These are phyloP conservation scores for Globisporangium acanthophoron DNA, from an alignment of 352 stramenopile genomes.

Conservation along the genomic window DNA sequence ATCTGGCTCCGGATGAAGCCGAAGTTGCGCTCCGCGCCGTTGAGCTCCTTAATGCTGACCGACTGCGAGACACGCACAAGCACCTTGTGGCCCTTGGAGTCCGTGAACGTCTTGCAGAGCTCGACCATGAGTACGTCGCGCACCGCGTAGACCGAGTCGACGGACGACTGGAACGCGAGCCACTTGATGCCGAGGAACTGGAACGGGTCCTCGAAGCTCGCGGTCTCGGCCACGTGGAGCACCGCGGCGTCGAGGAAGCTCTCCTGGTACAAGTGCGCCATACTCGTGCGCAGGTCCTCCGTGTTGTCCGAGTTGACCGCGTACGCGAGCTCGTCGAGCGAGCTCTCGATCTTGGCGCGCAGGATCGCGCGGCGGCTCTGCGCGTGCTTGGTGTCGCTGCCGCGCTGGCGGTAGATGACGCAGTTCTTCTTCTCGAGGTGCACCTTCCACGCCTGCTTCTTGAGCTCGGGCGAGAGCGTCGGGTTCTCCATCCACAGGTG, in stretches of 20 bases:
- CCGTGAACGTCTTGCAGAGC: conserved; percentile 50
- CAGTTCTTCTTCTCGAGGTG: conserved; percentile 69
- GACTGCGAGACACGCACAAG: conserved; percentile 57
- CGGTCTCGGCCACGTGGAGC: conserved; percentile 48
- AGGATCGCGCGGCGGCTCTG: conserved; percentile 43
- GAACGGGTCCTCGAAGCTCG: conserved; percentile 49
- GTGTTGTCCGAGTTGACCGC: conserved; percentile 56
- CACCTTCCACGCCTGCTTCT: conserved; percentile 63
- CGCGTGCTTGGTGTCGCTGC: conserved; percentile 29
- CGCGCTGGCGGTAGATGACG: conserved; percentile 57
- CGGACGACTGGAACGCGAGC: conserved; percentile 59
- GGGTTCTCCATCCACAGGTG: conserved; percentile 73
- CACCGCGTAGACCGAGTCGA: conserved; percentile 65
- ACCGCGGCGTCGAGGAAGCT: conserved; percentile 72
- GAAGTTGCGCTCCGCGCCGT: conserved; percentile 47
- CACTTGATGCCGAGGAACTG: conserved; percentile 75
- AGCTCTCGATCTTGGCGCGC: conserved; percentile 65
- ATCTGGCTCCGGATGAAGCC: conserved; percentile 52
- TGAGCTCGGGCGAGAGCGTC: conserved; percentile 41
- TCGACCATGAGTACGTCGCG: conserved; percentile 60
- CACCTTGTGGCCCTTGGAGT: conserved; percentile 52
- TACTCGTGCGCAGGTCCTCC: conserved; percentile 49
- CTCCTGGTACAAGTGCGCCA: conserved; percentile 67
- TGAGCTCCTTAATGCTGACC: conserved; percentile 43
- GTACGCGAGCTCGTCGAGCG: conserved; percentile 65